A percentile compares a stretch with the other conserved stretches of the same genome.
Conservation (phyloP, 163 green algal species). For the Chloromonas sp. region DNA sequence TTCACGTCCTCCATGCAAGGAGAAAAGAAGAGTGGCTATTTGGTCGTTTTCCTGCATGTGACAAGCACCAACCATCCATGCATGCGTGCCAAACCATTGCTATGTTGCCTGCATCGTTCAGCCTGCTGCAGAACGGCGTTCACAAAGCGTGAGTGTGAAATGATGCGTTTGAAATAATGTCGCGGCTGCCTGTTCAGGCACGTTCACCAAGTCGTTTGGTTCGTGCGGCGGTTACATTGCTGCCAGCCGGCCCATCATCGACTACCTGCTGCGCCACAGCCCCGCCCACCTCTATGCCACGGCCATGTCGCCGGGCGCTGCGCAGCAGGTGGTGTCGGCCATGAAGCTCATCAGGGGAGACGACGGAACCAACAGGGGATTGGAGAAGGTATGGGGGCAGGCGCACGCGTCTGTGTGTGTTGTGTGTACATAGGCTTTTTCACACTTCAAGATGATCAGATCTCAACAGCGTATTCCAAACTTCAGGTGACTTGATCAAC, state of each 20-base stretch:
- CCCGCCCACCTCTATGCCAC: constrained; percentile 80
- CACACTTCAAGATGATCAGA: too few relatives aligned
- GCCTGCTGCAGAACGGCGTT: too few relatives aligned
- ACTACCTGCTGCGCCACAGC: constrained; percentile 62
- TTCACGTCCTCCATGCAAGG: not conserved
- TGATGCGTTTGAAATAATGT: too few relatives aligned
- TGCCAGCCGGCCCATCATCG: constrained; percentile 60
- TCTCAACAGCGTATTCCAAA: too few relatives aligned
- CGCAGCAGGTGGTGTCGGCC: constrained; percentile 62
- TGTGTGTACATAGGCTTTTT: not conserved
- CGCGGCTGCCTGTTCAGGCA: constrained; percentile 36
- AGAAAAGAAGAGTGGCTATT: too few relatives aligned
- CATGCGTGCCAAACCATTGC: too few relatives aligned
- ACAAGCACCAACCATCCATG: too few relatives aligned
- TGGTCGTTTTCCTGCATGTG: too few relatives aligned
- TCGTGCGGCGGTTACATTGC: constrained; percentile 91
- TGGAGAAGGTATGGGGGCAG: constrained; percentile 62
- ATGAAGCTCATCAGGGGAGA: constrained; percentile 62
- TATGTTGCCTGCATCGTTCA: too few relatives aligned
- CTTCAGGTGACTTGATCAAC: too few relatives aligned
- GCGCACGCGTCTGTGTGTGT: not conserved
- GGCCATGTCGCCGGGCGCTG: constrained; percentile 78
- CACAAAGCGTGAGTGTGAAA: too few relatives aligned
- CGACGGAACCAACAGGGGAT: constrained; percentile 71
- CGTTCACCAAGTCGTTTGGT: constrained; percentile 96